phyloP scores from a whole-genome alignment of 2,329 filamentous ascomycete genomes.

The Fusarium sp. region DNA sequence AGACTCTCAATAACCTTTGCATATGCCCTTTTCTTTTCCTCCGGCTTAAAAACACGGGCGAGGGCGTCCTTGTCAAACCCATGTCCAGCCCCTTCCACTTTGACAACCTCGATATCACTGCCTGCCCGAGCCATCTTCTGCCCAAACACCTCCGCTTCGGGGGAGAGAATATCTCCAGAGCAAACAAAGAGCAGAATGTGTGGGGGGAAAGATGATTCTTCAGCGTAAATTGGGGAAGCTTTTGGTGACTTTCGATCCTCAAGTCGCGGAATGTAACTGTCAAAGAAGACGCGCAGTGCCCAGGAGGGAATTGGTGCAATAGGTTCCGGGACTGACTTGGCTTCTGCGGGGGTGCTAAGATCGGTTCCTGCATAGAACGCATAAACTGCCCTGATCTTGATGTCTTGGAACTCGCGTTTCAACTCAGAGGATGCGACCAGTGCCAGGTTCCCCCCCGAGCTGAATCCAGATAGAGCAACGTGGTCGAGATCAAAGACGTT shows the following conservation, averaged over 20 bases:
- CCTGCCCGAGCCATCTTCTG: constrained; percentile 27
- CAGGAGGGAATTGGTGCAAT: constrained; percentile 14
- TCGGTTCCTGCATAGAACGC: constrained; percentile 57
- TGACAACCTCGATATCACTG: constrained; percentile 16
- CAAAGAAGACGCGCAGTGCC: constrained; percentile 44
- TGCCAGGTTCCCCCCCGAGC: constrained; percentile 59
- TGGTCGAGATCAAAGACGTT: constrained; percentile 47
- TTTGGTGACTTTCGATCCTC: constrained; percentile 47
- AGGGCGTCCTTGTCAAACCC: constrained; percentile 40
- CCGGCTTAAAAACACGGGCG: background rate
- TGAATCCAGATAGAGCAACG: constrained; percentile 60
- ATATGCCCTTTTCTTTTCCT: constrained; percentile 22
- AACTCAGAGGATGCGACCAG: constrained; percentile 46
- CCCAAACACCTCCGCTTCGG: constrained; percentile 51
- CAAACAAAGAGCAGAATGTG: constrained; percentile 48
- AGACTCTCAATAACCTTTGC: constrained; percentile 1
- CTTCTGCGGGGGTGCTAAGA: constrained; percentile 43
- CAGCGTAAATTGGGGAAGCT: constrained; percentile 50
- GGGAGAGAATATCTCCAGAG: constrained; percentile 50
- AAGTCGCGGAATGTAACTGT: constrained; percentile 47
- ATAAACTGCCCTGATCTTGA: constrained; percentile 63
- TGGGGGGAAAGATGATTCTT: constrained; percentile 19
- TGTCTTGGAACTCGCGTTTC: constrained; percentile 44
- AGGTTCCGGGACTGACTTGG: constrained; percentile 45
- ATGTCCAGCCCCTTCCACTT: constrained; percentile 31